Evolutionary conservation across 805 yeast genomes (phyloP), one percentile per base, ranked within the genome.

Genomic region (Yamadazyma takamatsuzukensis): DNA sequence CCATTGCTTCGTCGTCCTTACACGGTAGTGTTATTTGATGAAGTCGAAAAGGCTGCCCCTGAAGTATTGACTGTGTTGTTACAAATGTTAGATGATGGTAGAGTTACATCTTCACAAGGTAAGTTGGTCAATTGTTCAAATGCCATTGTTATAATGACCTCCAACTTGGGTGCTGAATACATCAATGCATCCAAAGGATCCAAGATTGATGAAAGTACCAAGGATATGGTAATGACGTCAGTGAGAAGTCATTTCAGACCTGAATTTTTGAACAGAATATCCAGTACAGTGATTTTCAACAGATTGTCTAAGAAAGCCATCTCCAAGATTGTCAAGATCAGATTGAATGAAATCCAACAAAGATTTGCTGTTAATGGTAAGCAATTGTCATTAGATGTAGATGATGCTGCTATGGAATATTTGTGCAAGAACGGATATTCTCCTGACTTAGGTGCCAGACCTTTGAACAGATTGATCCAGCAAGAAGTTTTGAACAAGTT

Each of bases 31-130:
- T 70, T 93, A 41, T 93, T 93, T 53, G 98, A 93, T 63, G 98
- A 93, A 66, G 96, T 93, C 36, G 98, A 93, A 56, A 93, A 93
- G 63, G 98, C 98, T 12, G 96, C 96, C 5, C 98, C 98, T 1
- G 97, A 90, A 57, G 98, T 93, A 2, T 70, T 90, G 54, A 93
- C 96, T 6, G 83, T 93, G 14, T 70, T 93, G 51, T 71, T 93
- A 47, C 98, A 93, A 61, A 77, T 93, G 65, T 69, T 93, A 40
- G 98, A 93, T 53, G 98, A 93, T 61, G 98, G 98, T 54, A 80
- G 96, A 61, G 80, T 93, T 41, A 87, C 97, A 11, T 83, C 96
- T 12, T 86, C 95, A 33, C 87, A 84, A 53, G 98, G 98, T 54
- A 89, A 90, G 51, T 78, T 87, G 23, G 82, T 93, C 49, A 89